phyloP scores from a whole-genome alignment of 805 yeast species.

The Saccharomycopsis sp. region DNA sequence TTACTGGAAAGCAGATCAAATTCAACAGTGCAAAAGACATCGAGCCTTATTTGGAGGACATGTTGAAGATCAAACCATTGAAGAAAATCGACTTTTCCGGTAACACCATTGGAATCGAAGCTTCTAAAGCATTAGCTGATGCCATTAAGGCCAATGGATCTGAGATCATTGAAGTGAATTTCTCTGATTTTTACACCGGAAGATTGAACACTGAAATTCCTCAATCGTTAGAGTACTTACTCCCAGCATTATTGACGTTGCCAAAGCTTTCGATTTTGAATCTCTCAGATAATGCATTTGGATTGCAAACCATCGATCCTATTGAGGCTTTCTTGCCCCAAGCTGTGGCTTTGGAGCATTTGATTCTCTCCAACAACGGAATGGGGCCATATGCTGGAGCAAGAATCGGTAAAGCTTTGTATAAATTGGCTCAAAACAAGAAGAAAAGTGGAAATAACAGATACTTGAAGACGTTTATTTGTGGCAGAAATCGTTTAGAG shows the following conservation, averaged over 20 bases:
- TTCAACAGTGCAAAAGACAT: conserved; percentile 70
- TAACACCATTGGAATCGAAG: conserved; percentile 89
- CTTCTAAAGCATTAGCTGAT: conserved; percentile 65
- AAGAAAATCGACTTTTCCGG: conserved; percentile 78
- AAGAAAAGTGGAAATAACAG: conserved; percentile 27
- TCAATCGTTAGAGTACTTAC: conserved; percentile 60
- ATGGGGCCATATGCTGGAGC: conserved; percentile 98
- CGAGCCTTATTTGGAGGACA: conserved; percentile 56
- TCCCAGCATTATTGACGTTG: conserved; percentile 67
- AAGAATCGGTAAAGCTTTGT: conserved; percentile 83
- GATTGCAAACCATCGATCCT: conserved; percentile 89
- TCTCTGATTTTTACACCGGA: conserved; percentile 93
- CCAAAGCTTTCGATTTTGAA: conserved; percentile 67
- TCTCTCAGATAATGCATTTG: conserved; percentile 93
- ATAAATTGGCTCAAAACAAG: conserved; percentile 62
- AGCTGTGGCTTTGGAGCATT: conserved; percentile 76
- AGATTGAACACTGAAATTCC: conserved; percentile 94
- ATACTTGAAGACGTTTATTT: conserved; percentile 75
- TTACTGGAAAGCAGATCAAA: conserved; percentile 71
- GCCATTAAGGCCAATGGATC: conserved; percentile 35
- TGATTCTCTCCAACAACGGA: conserved; percentile 89
- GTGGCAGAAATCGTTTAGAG: conserved; percentile 96
- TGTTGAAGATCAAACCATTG: conserved; percentile 33
- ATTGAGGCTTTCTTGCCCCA: conserved; percentile 70
- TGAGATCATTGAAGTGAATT: conserved; percentile 58